Conservation (phyloP, 306 rosid species). For the Alnus glutinosa region DNA sequence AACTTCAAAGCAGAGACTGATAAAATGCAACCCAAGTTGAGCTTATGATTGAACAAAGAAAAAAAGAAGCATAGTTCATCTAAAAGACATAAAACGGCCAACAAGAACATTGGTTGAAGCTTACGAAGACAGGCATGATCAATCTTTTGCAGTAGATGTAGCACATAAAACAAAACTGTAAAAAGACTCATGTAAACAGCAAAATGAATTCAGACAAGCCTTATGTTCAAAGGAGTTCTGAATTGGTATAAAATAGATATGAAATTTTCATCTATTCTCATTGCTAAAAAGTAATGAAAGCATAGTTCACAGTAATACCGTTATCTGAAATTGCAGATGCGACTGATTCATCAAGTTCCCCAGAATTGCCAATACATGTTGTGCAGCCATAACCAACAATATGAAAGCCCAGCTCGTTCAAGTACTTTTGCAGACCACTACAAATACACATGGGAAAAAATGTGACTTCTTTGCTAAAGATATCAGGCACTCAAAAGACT, state of each 20-base stretch:
- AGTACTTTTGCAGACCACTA: slow-evolving; percentile 37
- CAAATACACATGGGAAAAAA: background rate
- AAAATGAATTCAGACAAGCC: background rate
- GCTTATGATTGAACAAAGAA: background rate
- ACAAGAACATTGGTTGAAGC: background rate
- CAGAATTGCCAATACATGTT: slow-evolving; percentile 55
- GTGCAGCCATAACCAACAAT: slow-evolving; percentile 47
- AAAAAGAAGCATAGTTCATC: background rate
- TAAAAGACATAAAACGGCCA: background rate
- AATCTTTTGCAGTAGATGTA: background rate
- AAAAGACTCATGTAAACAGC: background rate
- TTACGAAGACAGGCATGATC: background rate
- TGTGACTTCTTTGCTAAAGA: background rate
- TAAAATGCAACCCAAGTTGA: background rate
- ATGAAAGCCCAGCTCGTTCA: slow-evolving; percentile 28
- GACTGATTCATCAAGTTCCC: slow-evolving; percentile 50
- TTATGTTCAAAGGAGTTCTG: too few relatives aligned
- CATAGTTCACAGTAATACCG: background rate
- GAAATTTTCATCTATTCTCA: background rate
- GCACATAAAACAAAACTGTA: background rate
- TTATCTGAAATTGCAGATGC: slow-evolving; percentile 29
- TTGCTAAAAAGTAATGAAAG: background rate
- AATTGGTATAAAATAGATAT: background rate
- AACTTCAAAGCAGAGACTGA: background rate
- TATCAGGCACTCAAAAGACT: background rate